Percentiles rank a stretch among this genome's conserved stretches.
Conservation (phyloP, 768 basidiomycete genomes). For the Phylloporus sp. region DNA sequence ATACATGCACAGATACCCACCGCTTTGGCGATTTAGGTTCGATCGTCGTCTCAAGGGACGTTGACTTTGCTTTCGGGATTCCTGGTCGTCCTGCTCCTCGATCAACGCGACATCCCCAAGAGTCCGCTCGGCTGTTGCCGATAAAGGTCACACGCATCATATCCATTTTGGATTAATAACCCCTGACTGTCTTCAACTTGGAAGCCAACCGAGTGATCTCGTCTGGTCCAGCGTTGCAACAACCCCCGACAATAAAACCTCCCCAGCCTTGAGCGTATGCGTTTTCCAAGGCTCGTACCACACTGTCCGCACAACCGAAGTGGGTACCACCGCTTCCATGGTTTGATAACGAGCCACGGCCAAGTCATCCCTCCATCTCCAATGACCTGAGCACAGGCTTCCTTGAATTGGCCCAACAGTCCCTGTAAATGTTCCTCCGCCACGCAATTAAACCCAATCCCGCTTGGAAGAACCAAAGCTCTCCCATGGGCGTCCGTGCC, state of each 20-base stretch:
- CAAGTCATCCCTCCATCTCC: slow-evolving; percentile 8
- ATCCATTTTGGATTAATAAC: slow-evolving; percentile 3
- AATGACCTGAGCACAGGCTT: slow-evolving; percentile 13
- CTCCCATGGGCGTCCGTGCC: slow-evolving; percentile 11
- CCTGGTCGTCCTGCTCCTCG: slow-evolving; percentile 18
- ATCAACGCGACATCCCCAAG: slow-evolving; percentile 1
- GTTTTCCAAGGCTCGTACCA: slow-evolving; percentile 25
- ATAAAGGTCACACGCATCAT: slow-evolving; percentile 11
- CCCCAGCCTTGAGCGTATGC: slow-evolving; percentile 35
- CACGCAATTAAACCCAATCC: slow-evolving; percentile 77
- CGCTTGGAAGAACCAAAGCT: slow-evolving; percentile 39
- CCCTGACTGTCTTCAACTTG: slow-evolving; percentile 8
- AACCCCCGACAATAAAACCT: slow-evolving; percentile 63
- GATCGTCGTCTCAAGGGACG: slow-evolving; percentile 41
- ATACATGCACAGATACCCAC: slow-evolving; percentile 32
- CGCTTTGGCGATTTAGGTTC: slow-evolving; percentile 36
- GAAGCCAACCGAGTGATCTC: slow-evolving; percentile 39
- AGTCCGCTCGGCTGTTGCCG: slow-evolving; percentile 26
- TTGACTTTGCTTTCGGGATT: slow-evolving; percentile 30
- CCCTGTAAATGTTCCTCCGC: slow-evolving; percentile 39
- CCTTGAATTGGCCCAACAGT: slow-evolving; percentile 38
- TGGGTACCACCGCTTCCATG: slow-evolving; percentile 46
- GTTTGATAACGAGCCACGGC: slow-evolving; percentile 65
- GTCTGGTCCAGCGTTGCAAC: slow-evolving; percentile 57
- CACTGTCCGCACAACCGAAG: slow-evolving; percentile 34